Evolutionary conservation across 2,329 filamentous ascomycete genomes (phyloP), one percentile per base, ranked within the genome.

Genomic region (Pseudocercospora fuligena): DNA sequence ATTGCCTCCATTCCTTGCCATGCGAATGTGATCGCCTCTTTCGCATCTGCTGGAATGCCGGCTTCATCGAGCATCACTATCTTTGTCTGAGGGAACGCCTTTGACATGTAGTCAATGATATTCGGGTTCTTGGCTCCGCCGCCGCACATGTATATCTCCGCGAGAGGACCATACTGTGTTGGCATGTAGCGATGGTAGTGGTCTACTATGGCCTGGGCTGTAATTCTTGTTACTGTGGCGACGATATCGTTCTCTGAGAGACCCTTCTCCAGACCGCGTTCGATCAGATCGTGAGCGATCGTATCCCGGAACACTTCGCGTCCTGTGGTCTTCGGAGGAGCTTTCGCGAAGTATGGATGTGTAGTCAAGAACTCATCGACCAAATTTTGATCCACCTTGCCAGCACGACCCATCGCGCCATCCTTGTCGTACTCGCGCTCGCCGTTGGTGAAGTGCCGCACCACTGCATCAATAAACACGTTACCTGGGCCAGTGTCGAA

Each of bases 111-210:
- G 7, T 81, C 73, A 2, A 80, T 80, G 70, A 89, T 88, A 69
- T 87, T 88, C 1, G 84, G 83, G 71, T 89, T 88, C 66, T 83
- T 81, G 0, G 86, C 86, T 21, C 86, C 86, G 4, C 85, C 85
- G 11, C 87, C 87, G 73, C 86, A 88, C 82, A 89, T 85, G 78
- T 86, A 89, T 43, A 89, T 81, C 76, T 89, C 86, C 3, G 79
- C 82, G 61, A 87, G 54, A 47, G 61, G 31, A 21, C 64, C 80
- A 14, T 82, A 74, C 69, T 78, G 78, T 29, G 76, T 76, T 5
- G 84, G 82, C 57, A 83, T 81, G 66, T 86, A 87, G 33, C 83
- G 82, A 9, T 76, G 75, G 68, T 82, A 83, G 59, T 82, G 79
- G n/a, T 79, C 76, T 14, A 88, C 82, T 33, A 88, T 88, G 21